Conservation (phyloP, 768 basidiomycete genomes). For the Mycena vulgaris region DNA sequence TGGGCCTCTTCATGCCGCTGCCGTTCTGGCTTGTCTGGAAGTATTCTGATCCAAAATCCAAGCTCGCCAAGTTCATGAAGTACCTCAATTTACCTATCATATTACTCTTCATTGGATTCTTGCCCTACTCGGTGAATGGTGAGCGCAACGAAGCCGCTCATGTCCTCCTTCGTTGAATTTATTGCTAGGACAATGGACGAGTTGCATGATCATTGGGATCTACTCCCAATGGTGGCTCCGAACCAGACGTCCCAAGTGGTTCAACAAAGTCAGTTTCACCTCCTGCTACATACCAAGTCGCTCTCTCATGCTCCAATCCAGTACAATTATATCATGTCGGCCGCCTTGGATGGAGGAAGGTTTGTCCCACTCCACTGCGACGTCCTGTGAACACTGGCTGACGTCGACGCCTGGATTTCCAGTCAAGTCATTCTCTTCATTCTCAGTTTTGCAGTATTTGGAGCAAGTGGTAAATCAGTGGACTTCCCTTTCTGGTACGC, state of each 20-base stretch:
- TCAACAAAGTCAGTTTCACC: no score
- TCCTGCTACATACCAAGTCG: no score
- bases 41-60: constrained; percentile 50
- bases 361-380: neutral
- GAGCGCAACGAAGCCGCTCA: neutral
- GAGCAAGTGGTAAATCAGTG: constrained; percentile 59
- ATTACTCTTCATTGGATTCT: constrained; percentile 55
- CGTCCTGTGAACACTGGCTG: neutral
- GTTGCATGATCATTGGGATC: constrained; percentile 66
- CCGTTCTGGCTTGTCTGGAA: constrained; percentile 65
- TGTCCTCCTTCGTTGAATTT: neutral
- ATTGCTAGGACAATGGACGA: constrained; percentile 61
- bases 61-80: constrained; percentile 51
- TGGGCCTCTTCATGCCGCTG: constrained; percentile 65
- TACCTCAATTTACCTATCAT: constrained; percentile 66
- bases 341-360: constrained; percentile 64
- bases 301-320: no score
- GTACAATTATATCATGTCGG: constrained; percentile 64
- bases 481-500: constrained; percentile 63
- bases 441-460: constrained; percentile 54
- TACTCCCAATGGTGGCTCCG: constrained; percentile 66
- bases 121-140: constrained; percentile 68
- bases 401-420: no score
- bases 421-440: constrained; percentile 66
- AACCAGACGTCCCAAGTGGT: constrained; percentile 45